A percentile compares a stretch with the other conserved stretches of the same genome.
Evolutionary conservation across 192 early-diverging fungal species (phyloP).

Genomic region (Coemansia sp.): DNA sequence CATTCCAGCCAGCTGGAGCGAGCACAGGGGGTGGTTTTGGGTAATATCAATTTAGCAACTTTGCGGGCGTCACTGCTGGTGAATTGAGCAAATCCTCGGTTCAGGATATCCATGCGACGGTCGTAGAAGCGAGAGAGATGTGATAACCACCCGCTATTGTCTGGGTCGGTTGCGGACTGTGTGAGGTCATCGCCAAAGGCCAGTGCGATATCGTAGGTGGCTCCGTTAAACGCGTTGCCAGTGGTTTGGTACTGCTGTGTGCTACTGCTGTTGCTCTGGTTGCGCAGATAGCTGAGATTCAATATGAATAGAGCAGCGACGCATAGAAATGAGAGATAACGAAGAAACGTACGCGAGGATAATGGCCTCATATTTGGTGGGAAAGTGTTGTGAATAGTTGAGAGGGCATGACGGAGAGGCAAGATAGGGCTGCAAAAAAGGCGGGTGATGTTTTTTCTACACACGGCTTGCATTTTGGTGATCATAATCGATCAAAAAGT

Average conservation of each 20-base stretch:
- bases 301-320: neutral
- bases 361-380: neutral
- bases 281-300: slow-evolving; percentile 7
- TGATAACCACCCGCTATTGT: slow-evolving; percentile 58
- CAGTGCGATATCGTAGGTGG: slow-evolving; percentile 35
- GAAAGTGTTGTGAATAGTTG: neutral
- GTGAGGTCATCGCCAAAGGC: slow-evolving; percentile 54
- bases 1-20: neutral
- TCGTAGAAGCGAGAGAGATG: slow-evolving; percentile 62
- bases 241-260: neutral
- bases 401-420: neutral
- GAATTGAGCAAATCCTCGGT: slow-evolving; percentile 83
- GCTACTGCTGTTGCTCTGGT: slow-evolving; percentile 3
- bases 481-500: neutral
- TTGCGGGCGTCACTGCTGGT: slow-evolving; percentile 66
- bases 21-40: slow-evolving; percentile 23
- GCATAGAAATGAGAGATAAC: neutral
- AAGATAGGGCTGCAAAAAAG: neutral
- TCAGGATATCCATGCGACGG: slow-evolving; percentile 76
- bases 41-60: slow-evolving; percentile 62
- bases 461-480: neutral
- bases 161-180: slow-evolving; percentile 31
- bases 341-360: neutral
- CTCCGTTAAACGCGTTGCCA: slow-evolving; percentile 6
- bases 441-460: neutral